These are phyloP conservation scores for Yarrowia alimentaria DNA, from an alignment of 805 yeast species.

Conservation along the genomic window DNA sequence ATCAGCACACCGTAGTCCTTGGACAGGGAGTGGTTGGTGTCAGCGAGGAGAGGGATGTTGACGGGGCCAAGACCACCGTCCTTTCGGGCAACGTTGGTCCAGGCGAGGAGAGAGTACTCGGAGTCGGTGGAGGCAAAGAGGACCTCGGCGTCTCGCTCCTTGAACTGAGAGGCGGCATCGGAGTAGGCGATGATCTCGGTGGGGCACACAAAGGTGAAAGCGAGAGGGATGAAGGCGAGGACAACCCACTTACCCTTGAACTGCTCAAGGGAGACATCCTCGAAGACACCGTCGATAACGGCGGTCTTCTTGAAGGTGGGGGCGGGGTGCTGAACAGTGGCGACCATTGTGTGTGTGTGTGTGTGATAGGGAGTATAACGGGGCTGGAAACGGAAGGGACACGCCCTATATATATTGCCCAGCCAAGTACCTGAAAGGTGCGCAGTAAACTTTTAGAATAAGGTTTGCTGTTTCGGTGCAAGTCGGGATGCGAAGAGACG, in stretches of 20 bases:
- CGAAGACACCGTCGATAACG: conserved; percentile 93
- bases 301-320: conserved; percentile 96
- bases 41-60: conserved; percentile 91
- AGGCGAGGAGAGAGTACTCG: conserved; percentile 93
- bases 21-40: conserved; percentile 92
- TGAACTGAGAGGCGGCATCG: conserved; percentile 87
- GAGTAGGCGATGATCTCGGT: conserved; percentile 99
- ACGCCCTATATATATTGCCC: conserved; percentile 12
- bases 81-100: conserved; percentile 95
- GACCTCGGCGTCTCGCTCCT: conserved; percentile 81
- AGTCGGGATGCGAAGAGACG: too few species aligned
- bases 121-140: conserved; percentile 98
- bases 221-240: conserved; percentile 96
- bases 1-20: conserved; percentile 96
- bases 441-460: too few species aligned
- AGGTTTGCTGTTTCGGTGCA: too few species aligned
- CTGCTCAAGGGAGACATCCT: conserved; percentile 90
- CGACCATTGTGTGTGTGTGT: conserved; percentile 60
- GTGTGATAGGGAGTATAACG: neutral
- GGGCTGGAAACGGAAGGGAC: neutral
- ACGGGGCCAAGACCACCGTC: conserved; percentile 98
- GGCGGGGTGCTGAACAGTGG: conserved; percentile 91
- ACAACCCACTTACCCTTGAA: conserved; percentile 98
- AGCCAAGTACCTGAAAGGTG: conserved; percentile 25
- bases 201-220: conserved; percentile 99